Evolutionary conservation across 371 early-diverging fungal species (phyloP).

Genomic region (Circinella umbellata): DNA sequence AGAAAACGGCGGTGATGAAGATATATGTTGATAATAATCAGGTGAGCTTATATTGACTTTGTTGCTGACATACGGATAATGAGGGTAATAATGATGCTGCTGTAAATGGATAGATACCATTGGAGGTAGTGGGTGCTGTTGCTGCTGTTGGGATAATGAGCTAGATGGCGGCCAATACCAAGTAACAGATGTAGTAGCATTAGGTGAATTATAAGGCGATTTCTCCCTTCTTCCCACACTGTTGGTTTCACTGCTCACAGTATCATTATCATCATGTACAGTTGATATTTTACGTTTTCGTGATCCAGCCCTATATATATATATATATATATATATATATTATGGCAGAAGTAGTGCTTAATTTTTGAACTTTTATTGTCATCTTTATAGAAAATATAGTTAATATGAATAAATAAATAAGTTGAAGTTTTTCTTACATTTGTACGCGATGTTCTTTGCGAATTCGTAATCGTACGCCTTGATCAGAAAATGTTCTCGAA

Average conservation of each 20-base stretch:
- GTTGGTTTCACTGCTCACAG: neutral
- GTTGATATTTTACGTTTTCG: slow-evolving; percentile 38
- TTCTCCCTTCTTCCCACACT: neutral
- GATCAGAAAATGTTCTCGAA: slow-evolving; percentile 54
- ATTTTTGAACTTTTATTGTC: no score
- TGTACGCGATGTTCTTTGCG: slow-evolving; percentile 54
- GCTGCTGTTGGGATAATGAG: neutral
- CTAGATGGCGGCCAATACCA: slow-evolving; percentile 14
- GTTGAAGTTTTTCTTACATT: slow-evolving; percentile 25
- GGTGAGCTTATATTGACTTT: no score
- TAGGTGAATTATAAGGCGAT: slow-evolving; percentile 7
- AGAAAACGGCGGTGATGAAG: neutral
- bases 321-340: neutral
- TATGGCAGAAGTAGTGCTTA: no score
- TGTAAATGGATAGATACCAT: neutral
- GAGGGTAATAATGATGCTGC: neutral
- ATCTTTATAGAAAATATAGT: neutral
- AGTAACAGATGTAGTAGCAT: neutral
- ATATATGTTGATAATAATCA: neutral
- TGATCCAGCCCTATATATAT: slow-evolving; percentile 9
- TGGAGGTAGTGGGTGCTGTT: neutral
- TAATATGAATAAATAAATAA: neutral
- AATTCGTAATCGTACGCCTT: slow-evolving; percentile 54
- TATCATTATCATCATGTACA: slow-evolving; percentile 7
- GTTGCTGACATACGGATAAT: neutral